Percentiles rank a stretch among this genome's conserved stretches.
Conservation (phyloP, 345 rosid species). For the Reutealis trisperma region DNA sequence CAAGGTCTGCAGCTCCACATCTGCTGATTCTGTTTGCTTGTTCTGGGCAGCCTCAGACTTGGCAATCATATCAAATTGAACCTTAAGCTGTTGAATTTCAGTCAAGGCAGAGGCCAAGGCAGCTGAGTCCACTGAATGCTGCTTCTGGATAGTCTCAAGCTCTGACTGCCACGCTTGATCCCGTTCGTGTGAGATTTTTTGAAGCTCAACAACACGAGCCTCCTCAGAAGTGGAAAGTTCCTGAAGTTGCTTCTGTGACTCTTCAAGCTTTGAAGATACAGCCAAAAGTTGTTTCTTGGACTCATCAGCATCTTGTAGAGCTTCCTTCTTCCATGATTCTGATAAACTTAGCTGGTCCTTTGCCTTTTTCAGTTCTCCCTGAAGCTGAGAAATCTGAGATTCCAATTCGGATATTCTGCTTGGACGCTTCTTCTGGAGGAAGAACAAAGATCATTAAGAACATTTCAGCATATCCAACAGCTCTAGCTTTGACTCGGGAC, state of each 20-base stretch:
- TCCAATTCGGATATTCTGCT: constrained; percentile 61
- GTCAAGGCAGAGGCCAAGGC: constrained; percentile 75
- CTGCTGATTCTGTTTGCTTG: constrained; percentile 51
- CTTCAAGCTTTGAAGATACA: constrained; percentile 57
- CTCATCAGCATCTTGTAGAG: constrained; percentile 71
- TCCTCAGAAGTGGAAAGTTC: constrained; percentile 80
- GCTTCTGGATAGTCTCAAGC: constrained; percentile 82
- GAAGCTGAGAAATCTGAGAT: constrained; percentile 67
- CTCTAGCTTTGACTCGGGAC: neutral
- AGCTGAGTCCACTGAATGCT: constrained; percentile 68
- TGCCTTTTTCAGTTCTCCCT: constrained; percentile 74
- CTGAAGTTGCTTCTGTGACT: constrained; percentile 57
- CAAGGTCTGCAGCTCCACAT: constrained; percentile 60
- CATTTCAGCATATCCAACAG: neutral
- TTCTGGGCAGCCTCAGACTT: constrained; percentile 59
- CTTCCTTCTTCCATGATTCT: constrained; percentile 66
- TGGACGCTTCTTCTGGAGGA: constrained; percentile 61
- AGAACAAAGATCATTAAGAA: neutral
- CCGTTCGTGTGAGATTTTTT: constrained; percentile 69
- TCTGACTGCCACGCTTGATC: constrained; percentile 87
- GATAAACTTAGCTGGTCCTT: constrained; percentile 69
- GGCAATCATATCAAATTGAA: constrained; percentile 61
- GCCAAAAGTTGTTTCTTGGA: constrained; percentile 58
- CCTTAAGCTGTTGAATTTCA: constrained; percentile 78
- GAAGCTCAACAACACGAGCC: constrained; percentile 63